A percentile compares a stretch with the other conserved stretches of the same genome.
Conservation (phyloP, 495 filamentous ascomycete genomes). For the Penicillium lagena region DNA sequence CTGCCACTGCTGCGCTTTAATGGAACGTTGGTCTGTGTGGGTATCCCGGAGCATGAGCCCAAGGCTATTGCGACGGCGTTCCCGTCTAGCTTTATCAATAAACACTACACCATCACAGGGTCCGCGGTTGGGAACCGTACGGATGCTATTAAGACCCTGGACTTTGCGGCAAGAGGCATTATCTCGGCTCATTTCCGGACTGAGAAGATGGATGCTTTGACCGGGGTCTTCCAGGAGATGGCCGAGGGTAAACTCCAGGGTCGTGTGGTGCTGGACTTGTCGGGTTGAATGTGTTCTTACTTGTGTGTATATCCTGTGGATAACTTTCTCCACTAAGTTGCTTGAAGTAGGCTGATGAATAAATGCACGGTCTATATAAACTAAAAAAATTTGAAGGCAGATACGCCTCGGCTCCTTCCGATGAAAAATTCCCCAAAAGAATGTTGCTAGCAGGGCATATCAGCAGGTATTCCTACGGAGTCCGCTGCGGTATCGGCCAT, state of each 20-base stretch:
- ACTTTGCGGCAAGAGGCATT: slow-evolving; percentile 56
- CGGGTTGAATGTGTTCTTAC: slow-evolving; percentile 9
- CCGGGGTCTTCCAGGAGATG: slow-evolving; percentile 57
- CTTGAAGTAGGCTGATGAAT: too few relatives aligned
- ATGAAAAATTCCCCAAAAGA: too few relatives aligned
- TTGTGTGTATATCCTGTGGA: not conserved
- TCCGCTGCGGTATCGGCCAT: too few relatives aligned
- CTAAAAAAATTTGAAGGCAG: not conserved
- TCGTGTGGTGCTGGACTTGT: slow-evolving; percentile 53
- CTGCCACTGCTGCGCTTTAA: slow-evolving; percentile 55
- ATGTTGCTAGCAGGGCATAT: too few relatives aligned
- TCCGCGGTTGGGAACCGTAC: slow-evolving; percentile 57
- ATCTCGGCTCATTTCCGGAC: slow-evolving; percentile 52
- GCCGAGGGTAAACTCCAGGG: slow-evolving; percentile 49
- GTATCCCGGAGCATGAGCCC: slow-evolving; percentile 57
- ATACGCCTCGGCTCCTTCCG: not conserved
- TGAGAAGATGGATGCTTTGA: slow-evolving; percentile 58
- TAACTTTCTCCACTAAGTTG: too few relatives aligned
- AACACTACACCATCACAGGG: slow-evolving; percentile 52
- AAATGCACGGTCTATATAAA: too few relatives aligned
- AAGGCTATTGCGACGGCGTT: slow-evolving; percentile 51
- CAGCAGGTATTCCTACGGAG: too few relatives aligned
- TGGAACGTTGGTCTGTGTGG: slow-evolving; percentile 60
- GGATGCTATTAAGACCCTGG: slow-evolving; percentile 61
- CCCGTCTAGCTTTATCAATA: slow-evolving; percentile 43